Evolutionary conservation across 306 rosid species (phyloP).

Genomic region (Nissolia schottii): DNA sequence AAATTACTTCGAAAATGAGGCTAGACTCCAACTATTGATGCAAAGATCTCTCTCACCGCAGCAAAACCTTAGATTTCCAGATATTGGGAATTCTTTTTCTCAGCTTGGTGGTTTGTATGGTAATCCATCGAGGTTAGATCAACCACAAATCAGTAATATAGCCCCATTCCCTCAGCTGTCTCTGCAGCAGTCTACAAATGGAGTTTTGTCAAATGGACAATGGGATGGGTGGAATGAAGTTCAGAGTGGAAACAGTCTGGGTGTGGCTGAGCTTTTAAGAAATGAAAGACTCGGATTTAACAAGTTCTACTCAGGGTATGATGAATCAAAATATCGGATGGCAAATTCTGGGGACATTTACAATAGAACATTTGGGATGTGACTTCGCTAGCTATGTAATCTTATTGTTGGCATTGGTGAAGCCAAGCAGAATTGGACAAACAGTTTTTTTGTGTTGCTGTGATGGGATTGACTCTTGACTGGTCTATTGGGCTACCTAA

Average conservation of each 20-base stretch:
- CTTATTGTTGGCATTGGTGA: conserved; percentile 29
- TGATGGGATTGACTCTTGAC: conserved; percentile 49
- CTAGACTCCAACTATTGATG: conserved; percentile 82
- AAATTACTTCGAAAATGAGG: conserved; percentile 72
- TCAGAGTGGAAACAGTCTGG: conserved; percentile 62
- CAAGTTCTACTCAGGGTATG: conserved; percentile 78
- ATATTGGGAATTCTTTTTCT: conserved; percentile 60
- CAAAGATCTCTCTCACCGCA: conserved; percentile 73
- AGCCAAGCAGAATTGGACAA: conserved; percentile 32
- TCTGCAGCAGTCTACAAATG: conserved; percentile 70
- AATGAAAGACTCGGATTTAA: conserved; percentile 86
- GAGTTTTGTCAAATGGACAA: conserved; percentile 72
- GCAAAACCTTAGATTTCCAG: conserved; percentile 71
- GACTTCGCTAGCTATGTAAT: conserved; percentile 25
- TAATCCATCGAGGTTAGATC: conserved; percentile 80
- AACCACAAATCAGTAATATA: conserved; percentile 60
- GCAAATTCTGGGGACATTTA: conserved; percentile 84
- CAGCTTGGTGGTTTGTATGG: conserved; percentile 83
- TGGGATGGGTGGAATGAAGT: conserved; percentile 94
- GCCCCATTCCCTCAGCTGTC: conserved; percentile 73
- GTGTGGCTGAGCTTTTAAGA: conserved; percentile 78
- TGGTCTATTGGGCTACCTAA: conserved; percentile 42
- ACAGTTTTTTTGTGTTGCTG: conserved; percentile 36
- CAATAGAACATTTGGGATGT: conserved; percentile 90
- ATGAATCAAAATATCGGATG: conserved; percentile 82